phyloP scores from a whole-genome alignment of 2,329 filamentous ascomycete genomes.

The Botrytis tulipae region DNA sequence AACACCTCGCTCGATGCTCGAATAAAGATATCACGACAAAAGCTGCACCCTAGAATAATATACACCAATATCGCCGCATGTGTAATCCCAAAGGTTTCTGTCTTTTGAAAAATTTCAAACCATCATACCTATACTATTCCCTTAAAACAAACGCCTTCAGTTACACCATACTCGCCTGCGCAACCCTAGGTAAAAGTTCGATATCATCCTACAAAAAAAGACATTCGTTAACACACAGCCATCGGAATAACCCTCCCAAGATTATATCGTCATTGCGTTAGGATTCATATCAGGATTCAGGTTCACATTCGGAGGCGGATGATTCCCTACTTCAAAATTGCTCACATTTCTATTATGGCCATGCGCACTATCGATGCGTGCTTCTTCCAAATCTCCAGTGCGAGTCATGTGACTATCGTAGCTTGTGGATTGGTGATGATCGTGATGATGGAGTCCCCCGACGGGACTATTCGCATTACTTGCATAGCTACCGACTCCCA shows the following conservation, averaged over 20 bases:
- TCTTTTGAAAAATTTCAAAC: neutral
- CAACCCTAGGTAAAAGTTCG: slow-evolving; percentile 22
- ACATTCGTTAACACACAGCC: slow-evolving; percentile 13
- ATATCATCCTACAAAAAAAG: slow-evolving; percentile 24
- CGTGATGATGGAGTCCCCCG: slow-evolving; percentile 11
- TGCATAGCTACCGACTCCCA: slow-evolving; percentile 48
- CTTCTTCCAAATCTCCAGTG: slow-evolving; percentile 21
- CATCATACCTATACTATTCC: neutral
- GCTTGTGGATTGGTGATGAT: neutral
- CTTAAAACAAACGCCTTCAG: neutral
- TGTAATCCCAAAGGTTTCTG: neutral
- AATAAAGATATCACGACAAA: neutral
- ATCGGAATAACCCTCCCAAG: neutral
- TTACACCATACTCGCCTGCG: neutral
- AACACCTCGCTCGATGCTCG: neutral
- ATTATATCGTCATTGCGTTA: neutral
- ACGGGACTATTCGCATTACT: slow-evolving; percentile 28
- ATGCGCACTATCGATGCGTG: slow-evolving; percentile 3
- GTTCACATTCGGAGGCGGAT: neutral
- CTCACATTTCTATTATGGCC: slow-evolving; percentile 12
- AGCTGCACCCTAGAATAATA: neutral
- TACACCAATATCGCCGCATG: neutral
- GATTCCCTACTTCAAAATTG: slow-evolving; percentile 12
- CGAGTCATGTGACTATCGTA: slow-evolving; percentile 11
- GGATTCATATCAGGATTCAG: neutral